Evolutionary conservation across 2,329 filamentous ascomycete genomes (phyloP), one percentile per base, ranked within the genome.

Genomic region (Pseudocercospora vitis): DNA sequence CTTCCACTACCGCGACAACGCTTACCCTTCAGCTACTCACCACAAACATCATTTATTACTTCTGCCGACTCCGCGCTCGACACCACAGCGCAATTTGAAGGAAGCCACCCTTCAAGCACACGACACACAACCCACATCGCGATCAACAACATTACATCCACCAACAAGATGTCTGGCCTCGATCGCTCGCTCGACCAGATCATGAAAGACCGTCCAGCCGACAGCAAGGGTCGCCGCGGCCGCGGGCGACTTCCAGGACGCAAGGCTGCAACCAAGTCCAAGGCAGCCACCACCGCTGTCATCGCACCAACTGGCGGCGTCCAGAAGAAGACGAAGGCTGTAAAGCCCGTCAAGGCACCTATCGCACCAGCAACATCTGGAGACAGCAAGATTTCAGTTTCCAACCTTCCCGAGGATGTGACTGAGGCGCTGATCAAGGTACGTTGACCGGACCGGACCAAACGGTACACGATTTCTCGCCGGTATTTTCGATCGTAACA

Each of bases 361-460:
- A 81, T 83, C 65, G 88, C 85, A 71, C 79, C 62, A 12, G 26
- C 28, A 33, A 73, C 76, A 57, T 78, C 78, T 67, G 42, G 42
- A 69, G 90, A 95, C 65, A 95, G 90, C 81, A 97, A 96, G 79
- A 92, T 97, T 77, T 89, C 96, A 75, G 92, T 99, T 77, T 96
- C 90, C 86, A 95, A 95, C 80, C 83, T 99, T 90, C 94, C 94
- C 74, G 86, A 87, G 80, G 94, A 99, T 85, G 91, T 99, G 76
- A 89, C 85, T 78, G 92, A 97, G 83, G 80, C 79, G 79, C 89
- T 95, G 86, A 95, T 99, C 80, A 97, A 99, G 94, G 94, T 99
- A 99, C 95, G 94, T 99, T 91, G 88, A 91, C 85, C 81, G 83
- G 87, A 86, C 53, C 58, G 65, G 72, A n/a, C 69, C 71, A 66